Conservation (phyloP, 2,329 filamentous ascomycete species). For the Botrytis porri region DNA sequence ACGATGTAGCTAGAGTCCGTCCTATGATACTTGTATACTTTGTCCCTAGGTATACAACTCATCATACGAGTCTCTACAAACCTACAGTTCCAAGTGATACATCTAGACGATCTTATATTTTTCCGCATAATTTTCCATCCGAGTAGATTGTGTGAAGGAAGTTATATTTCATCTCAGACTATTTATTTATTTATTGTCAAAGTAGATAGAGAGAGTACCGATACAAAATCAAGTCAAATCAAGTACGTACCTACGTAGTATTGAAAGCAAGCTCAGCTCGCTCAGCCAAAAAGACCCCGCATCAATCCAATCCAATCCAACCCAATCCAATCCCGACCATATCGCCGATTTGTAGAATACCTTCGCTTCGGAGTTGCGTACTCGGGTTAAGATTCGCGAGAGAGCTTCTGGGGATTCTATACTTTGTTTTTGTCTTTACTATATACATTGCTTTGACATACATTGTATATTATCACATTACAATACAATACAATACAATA, state of each 20-base stretch:
- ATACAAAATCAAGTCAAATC: not conserved
- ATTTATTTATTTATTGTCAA: not conserved
- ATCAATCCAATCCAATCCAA: not conserved
- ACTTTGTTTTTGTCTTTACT: not conserved
- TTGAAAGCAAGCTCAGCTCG: not conserved
- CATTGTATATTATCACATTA: not conserved
- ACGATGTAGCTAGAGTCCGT: no score
- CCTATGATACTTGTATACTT: no score
- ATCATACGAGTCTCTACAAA: not conserved
- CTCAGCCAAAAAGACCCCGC: slow-evolving; percentile 9
- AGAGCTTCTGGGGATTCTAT: not conserved
- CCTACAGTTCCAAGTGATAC: not conserved
- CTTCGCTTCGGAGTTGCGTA: slow-evolving; percentile 7
- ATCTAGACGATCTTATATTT: not conserved
- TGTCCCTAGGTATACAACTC: no score
- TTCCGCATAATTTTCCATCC: not conserved
- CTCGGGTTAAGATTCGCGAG: slow-evolving; percentile 3
- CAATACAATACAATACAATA: not conserved
- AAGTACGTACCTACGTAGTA: not conserved
- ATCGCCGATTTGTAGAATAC: slow-evolving; percentile 2
- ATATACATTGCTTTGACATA: not conserved
- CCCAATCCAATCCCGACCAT: not conserved
- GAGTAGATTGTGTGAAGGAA: not conserved
- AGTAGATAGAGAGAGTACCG: not conserved
- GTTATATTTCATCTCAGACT: not conserved